These are phyloP conservation scores for Xylaria curta DNA, from an alignment of 495 filamentous ascomycete genomes.

Conservation along the genomic window DNA sequence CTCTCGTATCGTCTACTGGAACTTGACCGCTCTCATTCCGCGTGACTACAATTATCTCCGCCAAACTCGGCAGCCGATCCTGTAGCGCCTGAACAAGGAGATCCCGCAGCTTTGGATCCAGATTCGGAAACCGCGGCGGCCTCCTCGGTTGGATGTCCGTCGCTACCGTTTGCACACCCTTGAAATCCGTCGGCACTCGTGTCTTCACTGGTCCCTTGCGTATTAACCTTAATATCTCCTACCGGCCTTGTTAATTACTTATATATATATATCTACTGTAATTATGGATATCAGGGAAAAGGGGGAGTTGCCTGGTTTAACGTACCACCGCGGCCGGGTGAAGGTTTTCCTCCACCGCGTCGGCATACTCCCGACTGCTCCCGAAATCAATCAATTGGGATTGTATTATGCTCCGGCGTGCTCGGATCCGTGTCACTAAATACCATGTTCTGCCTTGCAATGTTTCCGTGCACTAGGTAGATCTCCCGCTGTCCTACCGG, in stretches of 20 bases:
- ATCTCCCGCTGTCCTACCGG: background rate
- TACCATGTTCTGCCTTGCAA: background rate
- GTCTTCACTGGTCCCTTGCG: background rate
- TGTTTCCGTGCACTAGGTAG: conserved; percentile 3
- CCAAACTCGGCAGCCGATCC: background rate
- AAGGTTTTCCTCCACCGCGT: background rate
- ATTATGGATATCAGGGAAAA: background rate
- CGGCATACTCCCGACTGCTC: background rate
- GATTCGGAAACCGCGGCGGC: background rate
- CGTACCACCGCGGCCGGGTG: background rate
- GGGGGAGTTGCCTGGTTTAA: background rate
- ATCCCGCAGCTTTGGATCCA: background rate
- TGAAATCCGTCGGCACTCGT: background rate
- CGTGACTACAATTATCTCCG: background rate
- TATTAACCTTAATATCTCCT: conserved; percentile 3
- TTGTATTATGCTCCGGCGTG: background rate
- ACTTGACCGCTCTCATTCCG: background rate
- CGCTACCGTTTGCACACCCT: background rate
- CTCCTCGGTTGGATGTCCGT: background rate
- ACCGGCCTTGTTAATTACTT: background rate
- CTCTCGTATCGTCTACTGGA: background rate
- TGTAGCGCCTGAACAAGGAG: background rate
- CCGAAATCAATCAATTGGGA: conserved; percentile 14
- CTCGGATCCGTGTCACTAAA: background rate
- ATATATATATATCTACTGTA: background rate